Percentiles rank a stretch among this genome's conserved stretches.
phyloP scores from a whole-genome alignment of 2,329 filamentous ascomycete species.

The Pezicula carpinea region DNA sequence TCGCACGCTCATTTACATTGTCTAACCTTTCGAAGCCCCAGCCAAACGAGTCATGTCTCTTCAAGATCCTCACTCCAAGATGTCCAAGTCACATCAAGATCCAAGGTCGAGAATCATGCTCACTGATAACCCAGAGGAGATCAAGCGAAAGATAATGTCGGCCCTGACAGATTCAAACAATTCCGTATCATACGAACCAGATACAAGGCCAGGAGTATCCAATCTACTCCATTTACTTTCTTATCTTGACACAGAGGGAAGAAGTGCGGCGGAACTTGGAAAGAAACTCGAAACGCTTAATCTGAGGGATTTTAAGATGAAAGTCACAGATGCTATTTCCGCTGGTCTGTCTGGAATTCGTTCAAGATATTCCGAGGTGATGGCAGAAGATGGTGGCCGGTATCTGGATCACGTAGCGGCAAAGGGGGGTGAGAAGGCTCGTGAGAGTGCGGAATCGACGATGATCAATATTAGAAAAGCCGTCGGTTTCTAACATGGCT shows the following conservation, averaged over 20 bases:
- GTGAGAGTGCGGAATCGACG: constrained; percentile 49
- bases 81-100: constrained; percentile 84
- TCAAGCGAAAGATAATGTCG: constrained; percentile 63
- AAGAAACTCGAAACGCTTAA: constrained; percentile 34
- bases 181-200: constrained; percentile 67
- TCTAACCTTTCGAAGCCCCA: constrained; percentile 35
- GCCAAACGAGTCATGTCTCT: constrained; percentile 89
- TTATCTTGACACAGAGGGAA: constrained; percentile 50
- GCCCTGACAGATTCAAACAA: constrained; percentile 73
- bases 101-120: constrained; percentile 76
- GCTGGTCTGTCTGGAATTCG: constrained; percentile 49
- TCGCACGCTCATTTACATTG: background rate
- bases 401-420: constrained; percentile 54
- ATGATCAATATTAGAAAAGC: constrained; percentile 40
- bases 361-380: constrained; percentile 49
- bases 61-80: constrained; percentile 71
- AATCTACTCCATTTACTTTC: constrained; percentile 82
- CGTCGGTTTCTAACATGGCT: constrained; percentile 31
- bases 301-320: constrained; percentile 58
- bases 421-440: constrained; percentile 57
- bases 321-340: constrained; percentile 55
- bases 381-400: constrained; percentile 41
- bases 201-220: constrained; percentile 70
- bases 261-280: constrained; percentile 38
- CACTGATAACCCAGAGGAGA: constrained; percentile 62